Percentiles rank a stretch among this genome's conserved stretches.
phyloP scores from a whole-genome alignment of 2,329 filamentous ascomycete species.

The Aureobasidium sp. region DNA sequence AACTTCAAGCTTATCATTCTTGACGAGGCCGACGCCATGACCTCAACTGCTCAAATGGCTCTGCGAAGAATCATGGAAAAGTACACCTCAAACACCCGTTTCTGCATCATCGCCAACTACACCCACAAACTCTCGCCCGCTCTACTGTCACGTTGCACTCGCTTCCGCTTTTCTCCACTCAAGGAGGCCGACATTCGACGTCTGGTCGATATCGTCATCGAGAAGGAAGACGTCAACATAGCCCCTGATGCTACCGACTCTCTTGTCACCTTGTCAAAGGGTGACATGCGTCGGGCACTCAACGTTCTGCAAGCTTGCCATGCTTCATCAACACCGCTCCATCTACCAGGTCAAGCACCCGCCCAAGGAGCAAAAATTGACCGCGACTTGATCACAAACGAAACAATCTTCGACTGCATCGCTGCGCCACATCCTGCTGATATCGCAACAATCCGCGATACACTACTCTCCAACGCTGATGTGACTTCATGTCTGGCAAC shows the following conservation, averaged over 20 bases:
- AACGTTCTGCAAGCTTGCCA: constrained; percentile 97
- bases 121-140: constrained; percentile 95
- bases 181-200: constrained; percentile 79
- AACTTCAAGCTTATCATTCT: constrained; percentile 91
- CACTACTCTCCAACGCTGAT: constrained; percentile 74
- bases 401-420: constrained; percentile 93
- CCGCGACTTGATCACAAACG: constrained; percentile 81
- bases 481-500: constrained; percentile 83
- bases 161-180: constrained; percentile 89
- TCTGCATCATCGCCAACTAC: constrained; percentile 98
- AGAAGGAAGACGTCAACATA: constrained; percentile 80
- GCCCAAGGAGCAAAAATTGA: constrained; percentile 51
- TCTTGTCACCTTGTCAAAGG: constrained; percentile 79
- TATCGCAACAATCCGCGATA: constrained; percentile 74
- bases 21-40: constrained; percentile 99
- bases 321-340: constrained; percentile 66
- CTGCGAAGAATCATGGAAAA: constrained; percentile 97
- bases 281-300: constrained; percentile 89
- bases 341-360: constrained; percentile 39
- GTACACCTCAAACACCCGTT: constrained; percentile 94
- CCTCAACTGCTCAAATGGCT: constrained; percentile 96
- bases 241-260: constrained; percentile 71
- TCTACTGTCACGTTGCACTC: constrained; percentile 82
- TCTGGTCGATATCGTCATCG: constrained; percentile 81
- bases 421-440: constrained; percentile 88